A percentile compares a stretch with the other conserved stretches of the same genome.
phyloP scores from a whole-genome alignment of 257 asterid genomes.

The Solanum appendiculatum region DNA sequence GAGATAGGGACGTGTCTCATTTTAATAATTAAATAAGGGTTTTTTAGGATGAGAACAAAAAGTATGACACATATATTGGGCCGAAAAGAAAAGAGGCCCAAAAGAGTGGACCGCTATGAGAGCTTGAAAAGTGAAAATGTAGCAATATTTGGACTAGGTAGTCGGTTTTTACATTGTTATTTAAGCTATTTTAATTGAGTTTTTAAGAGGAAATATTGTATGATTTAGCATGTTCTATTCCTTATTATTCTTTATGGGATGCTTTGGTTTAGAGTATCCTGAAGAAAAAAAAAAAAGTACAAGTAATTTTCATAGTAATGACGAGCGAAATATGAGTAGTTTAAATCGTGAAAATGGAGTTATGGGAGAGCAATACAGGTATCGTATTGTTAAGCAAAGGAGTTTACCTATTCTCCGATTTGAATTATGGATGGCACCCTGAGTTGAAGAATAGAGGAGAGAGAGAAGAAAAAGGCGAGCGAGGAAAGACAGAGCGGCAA shows the following conservation, averaged over 20 bases:
- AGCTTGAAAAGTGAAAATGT: neutral
- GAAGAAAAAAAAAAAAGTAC: no score
- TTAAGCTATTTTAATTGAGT: neutral
- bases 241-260: neutral
- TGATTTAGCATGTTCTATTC: neutral
- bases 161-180: neutral
- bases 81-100: neutral
- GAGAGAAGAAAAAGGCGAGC: no score
- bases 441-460: no score
- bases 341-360: neutral
- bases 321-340: neutral
- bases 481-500: neutral
- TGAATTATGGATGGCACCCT: neutral
- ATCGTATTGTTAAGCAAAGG: neutral
- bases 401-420: neutral
- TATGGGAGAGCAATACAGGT: neutral
- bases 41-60: neutral
- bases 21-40: neutral
- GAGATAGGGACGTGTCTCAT: neutral
- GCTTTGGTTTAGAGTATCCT: neutral
- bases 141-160: neutral
- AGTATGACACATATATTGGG: neutral
- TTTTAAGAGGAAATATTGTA: neutral
- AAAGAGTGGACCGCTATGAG: neutral
- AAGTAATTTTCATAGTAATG: neutral